phyloP scores from a whole-genome alignment of 192 early-diverging fungal genomes.

The Geranomyces variabilis region DNA sequence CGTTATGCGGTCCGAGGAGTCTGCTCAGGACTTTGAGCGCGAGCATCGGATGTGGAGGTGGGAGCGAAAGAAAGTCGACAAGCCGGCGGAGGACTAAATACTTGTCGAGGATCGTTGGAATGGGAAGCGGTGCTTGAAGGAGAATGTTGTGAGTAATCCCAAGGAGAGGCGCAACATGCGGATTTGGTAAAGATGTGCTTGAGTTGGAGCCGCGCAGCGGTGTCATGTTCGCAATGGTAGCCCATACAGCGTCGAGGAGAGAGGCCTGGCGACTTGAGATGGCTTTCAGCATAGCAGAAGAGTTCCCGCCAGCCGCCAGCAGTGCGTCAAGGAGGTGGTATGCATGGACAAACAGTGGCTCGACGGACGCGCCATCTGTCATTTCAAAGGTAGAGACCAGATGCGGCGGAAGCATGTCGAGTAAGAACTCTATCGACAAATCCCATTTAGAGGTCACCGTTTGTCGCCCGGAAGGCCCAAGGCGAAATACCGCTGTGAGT shows the following conservation, averaged over 20 bases:
- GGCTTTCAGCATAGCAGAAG: neutral
- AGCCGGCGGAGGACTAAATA: slow-evolving; percentile 15
- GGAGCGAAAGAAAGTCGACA: slow-evolving; percentile 5
- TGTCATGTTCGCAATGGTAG: neutral
- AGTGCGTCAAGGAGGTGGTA: neutral
- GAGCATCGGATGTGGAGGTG: slow-evolving; percentile 1
- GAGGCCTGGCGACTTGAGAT: neutral
- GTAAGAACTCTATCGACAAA: neutral
- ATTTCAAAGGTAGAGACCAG: neutral
- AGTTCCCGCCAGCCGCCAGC: neutral
- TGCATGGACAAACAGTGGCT: neutral
- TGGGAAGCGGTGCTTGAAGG: neutral
- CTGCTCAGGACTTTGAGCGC: neutral
- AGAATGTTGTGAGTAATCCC: slow-evolving; percentile 19
- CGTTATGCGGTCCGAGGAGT: slow-evolving; percentile 11
- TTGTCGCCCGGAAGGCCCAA: neutral
- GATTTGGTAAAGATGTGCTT: neutral
- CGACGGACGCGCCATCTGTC: neutral
- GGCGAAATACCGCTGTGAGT: neutral
- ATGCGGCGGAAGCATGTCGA: neutral
- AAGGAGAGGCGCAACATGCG: slow-evolving; percentile 7
- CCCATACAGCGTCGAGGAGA: slow-evolving; percentile 19
- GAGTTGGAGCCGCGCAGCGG: neutral
- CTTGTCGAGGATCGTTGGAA: neutral
- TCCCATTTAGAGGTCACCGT: slow-evolving; percentile 4